Base-by-base conservation (phyloP, 164 flowering plant species). In the Aristolochia californica region DNA sequence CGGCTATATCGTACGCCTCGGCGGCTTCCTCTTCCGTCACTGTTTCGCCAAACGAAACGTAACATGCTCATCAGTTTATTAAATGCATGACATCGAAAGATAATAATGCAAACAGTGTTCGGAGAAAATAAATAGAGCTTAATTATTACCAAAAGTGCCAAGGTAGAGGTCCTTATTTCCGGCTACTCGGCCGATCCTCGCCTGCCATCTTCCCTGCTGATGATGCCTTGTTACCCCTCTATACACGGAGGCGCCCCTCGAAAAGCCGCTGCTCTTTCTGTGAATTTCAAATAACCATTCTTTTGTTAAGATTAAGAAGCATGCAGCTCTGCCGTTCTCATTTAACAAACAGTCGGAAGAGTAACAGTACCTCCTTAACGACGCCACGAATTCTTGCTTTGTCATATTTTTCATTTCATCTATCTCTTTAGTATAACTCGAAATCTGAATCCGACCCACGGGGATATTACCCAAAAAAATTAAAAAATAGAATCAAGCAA, bases 141-240 rank as follows among this genome's bases (percentile, higher is more conserved):
- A 30, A 2, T 13, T 40, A 75, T 83, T 55, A 87, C 96, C 82
- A 60, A 84, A 87, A 16, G 96, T 87, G 69, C 95, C 95, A 55
- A 87, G 75, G 61, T 87, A 87, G 57, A 87, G 91, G 63, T 87
- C 95, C 70, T 87, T 87, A 76, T 87, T 84, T 40, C 96, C 96
- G 14, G 96, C 96, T 26, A 87, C 91, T 62, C 95, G 74, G 43
- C 95, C 95, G 16, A 87, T 87, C 62, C 95, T 78, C 58, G 95
- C 95, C 54, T 87, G 96, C 96, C 96, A 87, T 43, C 96, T 58
- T 12, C 96, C 96, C 69, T 87, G 96, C 61, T 87, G 96, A 72
- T 87, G 96, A 60, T 87, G 96, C 88, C 95, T 84, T 51, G 95
- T 87, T 44, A 87, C 95, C 13, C 95, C 95, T 65, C 95, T 73